Evolutionary conservation across 306 rosid genomes (phyloP).

Genomic region (Fragaria vesca): DNA sequence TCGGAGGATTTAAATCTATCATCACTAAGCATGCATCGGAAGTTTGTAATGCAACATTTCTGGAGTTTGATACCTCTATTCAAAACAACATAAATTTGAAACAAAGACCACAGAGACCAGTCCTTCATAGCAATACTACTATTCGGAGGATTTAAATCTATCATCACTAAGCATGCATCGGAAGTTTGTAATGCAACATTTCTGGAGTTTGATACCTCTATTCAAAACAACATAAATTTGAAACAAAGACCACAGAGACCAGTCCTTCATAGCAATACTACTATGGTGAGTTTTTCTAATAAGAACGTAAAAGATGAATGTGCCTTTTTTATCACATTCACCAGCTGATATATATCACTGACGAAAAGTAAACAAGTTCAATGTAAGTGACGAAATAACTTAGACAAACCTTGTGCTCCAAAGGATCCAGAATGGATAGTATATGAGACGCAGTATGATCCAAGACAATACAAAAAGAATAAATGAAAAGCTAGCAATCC

Average conservation of each 20-base stretch:
- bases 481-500: constrained; percentile 75
- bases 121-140: not conserved
- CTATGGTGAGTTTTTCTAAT: not conserved
- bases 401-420: constrained; percentile 85
- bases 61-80: not conserved
- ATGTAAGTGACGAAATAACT: constrained; percentile 7
- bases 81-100: constrained; percentile 13
- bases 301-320: not conserved
- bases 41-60: not conserved
- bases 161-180: not conserved
- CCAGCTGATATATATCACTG: constrained; percentile 12
- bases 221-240: constrained; percentile 11
- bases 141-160: not conserved
- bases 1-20: not conserved
- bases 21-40: not conserved
- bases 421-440: constrained; percentile 89
- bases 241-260: constrained; percentile 3
- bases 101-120: constrained; percentile 6
- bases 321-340: constrained; percentile 1
- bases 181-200: not conserved
- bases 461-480: constrained; percentile 71
- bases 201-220: not conserved
- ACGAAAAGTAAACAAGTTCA: not conserved
- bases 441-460: constrained; percentile 77
- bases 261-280: not conserved